A percentile compares a stretch with the other conserved stretches of the same genome.
Conservation (phyloP, 1,284 basidiomycete genomes). For the Microbotryum saponariae region DNA sequence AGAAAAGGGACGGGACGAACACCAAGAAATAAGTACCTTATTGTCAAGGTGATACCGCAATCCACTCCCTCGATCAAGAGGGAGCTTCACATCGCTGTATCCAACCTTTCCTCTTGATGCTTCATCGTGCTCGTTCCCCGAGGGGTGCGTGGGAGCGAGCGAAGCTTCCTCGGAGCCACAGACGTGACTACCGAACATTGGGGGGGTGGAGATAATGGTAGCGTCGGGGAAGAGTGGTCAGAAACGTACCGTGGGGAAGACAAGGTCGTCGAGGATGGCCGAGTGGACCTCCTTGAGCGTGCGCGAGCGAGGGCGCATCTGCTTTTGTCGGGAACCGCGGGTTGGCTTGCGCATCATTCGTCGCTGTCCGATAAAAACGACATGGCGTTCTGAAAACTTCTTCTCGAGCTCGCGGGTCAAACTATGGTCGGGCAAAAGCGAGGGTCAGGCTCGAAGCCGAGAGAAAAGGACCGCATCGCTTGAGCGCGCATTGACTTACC, state of each 20-base stretch:
- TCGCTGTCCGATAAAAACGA: conserved; percentile 97
- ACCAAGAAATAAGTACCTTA: neutral
- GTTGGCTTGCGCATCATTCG: conserved; percentile 97
- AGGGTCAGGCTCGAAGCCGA: neutral
- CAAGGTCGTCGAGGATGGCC: conserved; percentile 96
- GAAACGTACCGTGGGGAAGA: conserved; percentile 71
- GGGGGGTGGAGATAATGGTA: neutral
- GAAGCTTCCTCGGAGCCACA: neutral
- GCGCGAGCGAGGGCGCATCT: conserved; percentile 93
- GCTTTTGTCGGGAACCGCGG: conserved; percentile 81
- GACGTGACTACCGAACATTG: neutral
- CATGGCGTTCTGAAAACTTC: conserved; percentile 98
- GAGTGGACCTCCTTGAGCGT: conserved; percentile 98
- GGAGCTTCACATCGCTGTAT: conserved; percentile 27
- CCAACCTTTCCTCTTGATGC: conserved; percentile 8
- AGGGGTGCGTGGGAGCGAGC: neutral
- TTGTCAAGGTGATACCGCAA: conserved; percentile 27
- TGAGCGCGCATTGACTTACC: conserved; percentile 39
- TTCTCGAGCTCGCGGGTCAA: conserved; percentile 99
- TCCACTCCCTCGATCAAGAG: conserved; percentile 13
- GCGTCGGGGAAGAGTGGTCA: neutral
- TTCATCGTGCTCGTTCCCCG: too few relatives aligned
- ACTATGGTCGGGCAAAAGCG: conserved; percentile 46
- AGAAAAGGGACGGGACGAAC: neutral
- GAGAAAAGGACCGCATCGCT: conserved; percentile 17